These are phyloP conservation scores for Nitzschia putrida DNA, from an alignment of 108 stramenopile genomes.

Conservation along the genomic window DNA sequence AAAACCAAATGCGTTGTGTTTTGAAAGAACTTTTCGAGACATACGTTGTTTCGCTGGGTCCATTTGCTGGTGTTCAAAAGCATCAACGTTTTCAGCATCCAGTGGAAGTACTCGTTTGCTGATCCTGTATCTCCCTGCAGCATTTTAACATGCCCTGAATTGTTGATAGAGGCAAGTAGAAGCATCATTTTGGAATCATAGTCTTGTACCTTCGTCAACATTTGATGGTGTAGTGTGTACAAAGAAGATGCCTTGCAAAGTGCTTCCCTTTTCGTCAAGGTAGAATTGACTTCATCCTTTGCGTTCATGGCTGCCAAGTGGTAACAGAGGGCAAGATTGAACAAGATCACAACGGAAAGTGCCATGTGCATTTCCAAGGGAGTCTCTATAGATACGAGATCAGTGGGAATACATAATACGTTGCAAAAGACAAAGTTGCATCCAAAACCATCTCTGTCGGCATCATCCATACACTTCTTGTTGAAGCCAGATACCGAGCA, in stretches of 20 bases:
- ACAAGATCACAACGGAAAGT: background rate
- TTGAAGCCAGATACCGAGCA: background rate
- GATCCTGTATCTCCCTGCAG: background rate
- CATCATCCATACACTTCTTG: no score
- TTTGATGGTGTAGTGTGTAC: background rate
- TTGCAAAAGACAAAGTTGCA: background rate
- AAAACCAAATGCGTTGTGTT: background rate
- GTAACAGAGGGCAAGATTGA: background rate
- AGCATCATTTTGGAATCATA: background rate
- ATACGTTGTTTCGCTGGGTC: background rate
- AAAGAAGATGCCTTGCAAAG: background rate
- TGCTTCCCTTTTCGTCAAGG: background rate
- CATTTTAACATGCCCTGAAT: background rate
- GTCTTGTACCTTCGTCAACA: background rate
- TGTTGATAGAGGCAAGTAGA: background rate
- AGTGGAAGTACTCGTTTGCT: background rate
- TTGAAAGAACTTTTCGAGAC: background rate
- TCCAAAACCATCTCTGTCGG: background rate
- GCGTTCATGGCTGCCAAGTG: background rate
- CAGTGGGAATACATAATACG: background rate
- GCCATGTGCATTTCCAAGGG: background rate
- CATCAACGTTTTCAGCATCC: background rate
- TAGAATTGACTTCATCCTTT: background rate
- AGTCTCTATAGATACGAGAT: background rate
- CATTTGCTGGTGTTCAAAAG: background rate